Base-by-base conservation (phyloP, 139 green algal genomes). In the Nannochloris sp. region DNA sequence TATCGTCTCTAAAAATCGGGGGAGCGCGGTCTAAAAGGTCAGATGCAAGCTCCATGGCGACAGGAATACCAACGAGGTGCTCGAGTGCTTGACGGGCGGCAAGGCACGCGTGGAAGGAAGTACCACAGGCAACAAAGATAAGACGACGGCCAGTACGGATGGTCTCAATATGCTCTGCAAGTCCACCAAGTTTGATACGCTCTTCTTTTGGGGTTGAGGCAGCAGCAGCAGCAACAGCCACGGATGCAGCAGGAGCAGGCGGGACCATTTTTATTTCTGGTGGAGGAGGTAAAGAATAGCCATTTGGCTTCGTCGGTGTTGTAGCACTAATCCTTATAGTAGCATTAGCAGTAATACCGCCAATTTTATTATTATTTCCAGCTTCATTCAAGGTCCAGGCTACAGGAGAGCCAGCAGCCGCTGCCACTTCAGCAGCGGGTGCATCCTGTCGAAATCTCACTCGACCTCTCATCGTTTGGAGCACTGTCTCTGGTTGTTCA, bases 51-150 rank as follows among this genome's bases (percentile, higher is more conserved):
- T 99, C 93, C 68, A 97, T 71, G 31, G 84, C 76, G 35, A 97
- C 90, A 4, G 92, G 90, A 61, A 96, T 32, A 34, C 68, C 60
- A 27, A 54, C 61, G 30, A 85, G 46, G 51, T 78, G 65, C 70
- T 85, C 77, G 24, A 91, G 36, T 4, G 84, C 82, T 64, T 81
- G 67, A 34, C 61, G 68, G 24, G 74, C 60, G 3, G 89, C 90
- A 37, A 98, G 77, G 51, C 83, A 88, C 10, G 91, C 88, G 70
- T 98, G 73, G 82, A 86, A 98, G 36, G 73, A 89, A 9, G 92
- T 97, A 33, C 92, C 93, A 65, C 91, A 98, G 5, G 77, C 93
- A 3, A 98, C 78, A 51, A 98, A 91, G 56, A 98, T 85, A 51
- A 98, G 80, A 32, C 93, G 80, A 1, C 93, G 75, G 53, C 70